Percentiles rank a stretch among this genome's conserved stretches.
These are phyloP conservation scores for Pseudisothecium myosuroides DNA, from an alignment of 225 moss, liverwort and hornwort species.

Conservation along the genomic window DNA sequence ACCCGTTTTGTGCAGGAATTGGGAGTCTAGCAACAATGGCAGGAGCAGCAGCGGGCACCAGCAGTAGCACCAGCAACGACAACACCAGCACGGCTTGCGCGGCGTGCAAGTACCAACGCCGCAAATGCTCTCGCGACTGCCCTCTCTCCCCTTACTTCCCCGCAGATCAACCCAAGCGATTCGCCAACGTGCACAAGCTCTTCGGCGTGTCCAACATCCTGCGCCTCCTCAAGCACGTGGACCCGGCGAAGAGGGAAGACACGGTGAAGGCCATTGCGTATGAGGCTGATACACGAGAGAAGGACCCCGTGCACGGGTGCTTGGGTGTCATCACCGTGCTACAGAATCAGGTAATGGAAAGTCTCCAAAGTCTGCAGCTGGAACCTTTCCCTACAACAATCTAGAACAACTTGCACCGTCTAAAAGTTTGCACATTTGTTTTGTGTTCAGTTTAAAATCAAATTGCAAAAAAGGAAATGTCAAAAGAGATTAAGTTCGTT, in stretches of 20 bases:
- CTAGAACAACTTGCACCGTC: background rate
- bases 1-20: background rate
- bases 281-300: slow-evolving; percentile 56
- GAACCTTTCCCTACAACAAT: background rate
- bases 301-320: slow-evolving; percentile 61
- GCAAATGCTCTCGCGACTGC: slow-evolving; percentile 56
- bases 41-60: background rate
- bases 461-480: background rate
- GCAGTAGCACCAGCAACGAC: background rate
- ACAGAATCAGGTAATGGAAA: slow-evolving; percentile 11
- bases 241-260: slow-evolving; percentile 36
- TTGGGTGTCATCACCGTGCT: slow-evolving; percentile 43
- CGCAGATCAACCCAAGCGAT: slow-evolving; percentile 52
- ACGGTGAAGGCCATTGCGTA: slow-evolving; percentile 53
- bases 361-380: background rate
- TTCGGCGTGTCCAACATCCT: slow-evolving; percentile 54
- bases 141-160: slow-evolving; percentile 58
- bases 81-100: slow-evolving; percentile 41
- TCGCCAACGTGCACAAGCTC: slow-evolving; percentile 53
- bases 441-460: background rate
- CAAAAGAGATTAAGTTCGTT: background rate
- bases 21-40: background rate
- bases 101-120: slow-evolving; percentile 55
- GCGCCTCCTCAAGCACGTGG: slow-evolving; percentile 50
- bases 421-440: background rate